Base-by-base conservation (phyloP, 331 rosid species). In the Ulmus americana region DNA sequence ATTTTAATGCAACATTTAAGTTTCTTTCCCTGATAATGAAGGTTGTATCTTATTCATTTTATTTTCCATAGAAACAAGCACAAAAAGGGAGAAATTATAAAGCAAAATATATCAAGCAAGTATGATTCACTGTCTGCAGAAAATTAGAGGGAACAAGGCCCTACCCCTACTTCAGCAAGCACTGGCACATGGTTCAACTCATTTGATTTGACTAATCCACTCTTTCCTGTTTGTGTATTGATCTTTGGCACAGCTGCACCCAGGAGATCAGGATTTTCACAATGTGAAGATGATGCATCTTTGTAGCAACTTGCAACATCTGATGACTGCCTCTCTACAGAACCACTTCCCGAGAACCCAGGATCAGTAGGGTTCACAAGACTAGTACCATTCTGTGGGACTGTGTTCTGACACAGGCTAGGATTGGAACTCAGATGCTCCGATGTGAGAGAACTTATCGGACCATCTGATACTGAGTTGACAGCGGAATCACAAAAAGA, bases 291-390 rank as follows among this genome's bases (percentile, higher is more conserved):
- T 20, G 77, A 61, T 18, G 60, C 68, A 5, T 67, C 83, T 71
- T 61, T 71, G 50, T 42, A 43, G 55, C 64, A 70, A 55, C 66
- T 73, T 59, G 73, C 77, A 79, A 63, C 77, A 11, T 79, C 81
- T 64, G 78, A 71, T 46, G 72, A 67, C 71, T 75, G 88, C 64
- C 76, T 74, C 70, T 77, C 86, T 50, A 64, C 12, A 45, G 82
- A 83, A 76, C 82, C 69, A 70, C 69, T 68, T 53, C 64, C 74
- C 14, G 85, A 80, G 72, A 65, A 76, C 71, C 85, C 84, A 18
- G 70, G 75, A 64, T 71, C 57, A 35, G 76, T 48, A 49, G 75
- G 79, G 44, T 73, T 77, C 60, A 51, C 66, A 71, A 49, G 64
- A 71, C 80, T 66, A 78, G 72, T 78, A 68, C 71, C 67, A 72